Evolutionary conservation across 371 early-diverging fungal genomes (phyloP), one percentile per base, ranked within the genome.

Genomic region (Mortierella sp.): DNA sequence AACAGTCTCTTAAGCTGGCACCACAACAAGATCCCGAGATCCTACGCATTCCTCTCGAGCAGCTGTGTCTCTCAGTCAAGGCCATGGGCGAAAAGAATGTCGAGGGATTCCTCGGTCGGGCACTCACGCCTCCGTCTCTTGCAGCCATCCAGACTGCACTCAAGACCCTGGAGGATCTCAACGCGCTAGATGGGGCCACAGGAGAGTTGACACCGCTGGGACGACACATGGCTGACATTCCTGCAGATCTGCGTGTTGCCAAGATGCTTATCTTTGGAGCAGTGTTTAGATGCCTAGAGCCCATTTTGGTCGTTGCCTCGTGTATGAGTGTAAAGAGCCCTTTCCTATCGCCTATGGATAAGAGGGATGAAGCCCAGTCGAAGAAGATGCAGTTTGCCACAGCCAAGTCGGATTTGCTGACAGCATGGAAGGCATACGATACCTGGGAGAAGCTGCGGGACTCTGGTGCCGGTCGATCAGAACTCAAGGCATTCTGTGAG

Each of bases 211-310:
- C 97, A 8, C 89, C 95, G 0, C 84, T 97, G 3, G 99, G 99
- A 15, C 87, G 84, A 49, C 94, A 94, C 58, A 87, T 99, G 83
- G 93, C 94, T 2, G 84, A 87, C 30, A 85, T 97, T 67, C 97
- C 98, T 2, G 90, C 97, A n/a, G 94, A 96, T 75, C 82, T 97
- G 17, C 84, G 90, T 50, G 87, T 96, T 24, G 95, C 95, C 67
- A 98, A 96, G 78, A 87, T 97, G 81, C 79, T 98, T 23, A 70
- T 97, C 39, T 88, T 87, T 69, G 94, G 94, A 1, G 83, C 91
- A 8, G 88, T 95, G 2, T 92, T 94, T 69, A 80, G 87, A 23
- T 95, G 95, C 56, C 79, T 95, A 14, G 95, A 94, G 47, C 88
- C 92, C 1, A 83, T 92, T 1, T 66, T 95, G 26, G 94, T 94